phyloP scores from a whole-genome alignment of 2,329 filamentous ascomycete species.

The Colletotrichum sp. region DNA sequence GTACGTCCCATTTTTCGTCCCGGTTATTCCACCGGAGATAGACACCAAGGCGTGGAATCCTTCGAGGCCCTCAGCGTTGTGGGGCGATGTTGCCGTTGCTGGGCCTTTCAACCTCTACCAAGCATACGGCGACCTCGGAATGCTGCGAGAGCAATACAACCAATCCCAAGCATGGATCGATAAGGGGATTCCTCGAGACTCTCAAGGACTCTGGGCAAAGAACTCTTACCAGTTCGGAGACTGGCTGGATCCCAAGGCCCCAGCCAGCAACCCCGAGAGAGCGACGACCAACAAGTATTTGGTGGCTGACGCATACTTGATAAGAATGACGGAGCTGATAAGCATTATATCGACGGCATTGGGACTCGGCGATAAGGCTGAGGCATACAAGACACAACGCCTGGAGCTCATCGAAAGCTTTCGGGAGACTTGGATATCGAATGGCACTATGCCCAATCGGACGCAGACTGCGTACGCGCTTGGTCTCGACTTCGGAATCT shows the following conservation, averaged over 20 bases:
- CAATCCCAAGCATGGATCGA: constrained; percentile 46
- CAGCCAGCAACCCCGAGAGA: constrained; percentile 40
- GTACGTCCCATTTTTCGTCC: constrained; percentile 26
- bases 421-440: constrained; percentile 34
- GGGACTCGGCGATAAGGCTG: constrained; percentile 27
- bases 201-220: not conserved
- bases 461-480: constrained; percentile 46
- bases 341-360: constrained; percentile 37
- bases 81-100: constrained; percentile 47
- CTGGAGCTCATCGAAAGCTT: constrained; percentile 29
- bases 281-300: constrained; percentile 43
- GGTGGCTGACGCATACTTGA: constrained; percentile 52
- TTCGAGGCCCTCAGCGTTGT: constrained; percentile 31
- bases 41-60: not conserved
- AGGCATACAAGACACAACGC: constrained; percentile 24
- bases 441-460: constrained; percentile 34
- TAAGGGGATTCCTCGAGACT: constrained; percentile 31
- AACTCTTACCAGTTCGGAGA: constrained; percentile 37
- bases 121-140: constrained; percentile 38
- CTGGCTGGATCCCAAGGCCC: constrained; percentile 53
- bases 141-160: constrained; percentile 42
- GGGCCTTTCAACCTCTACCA: constrained; percentile 46
- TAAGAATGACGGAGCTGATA: constrained; percentile 44
- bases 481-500: constrained; percentile 41
- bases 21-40: not conserved